Base-by-base conservation (phyloP, 2,329 filamentous ascomycete species). In the Beauveria brongniartii region DNA sequence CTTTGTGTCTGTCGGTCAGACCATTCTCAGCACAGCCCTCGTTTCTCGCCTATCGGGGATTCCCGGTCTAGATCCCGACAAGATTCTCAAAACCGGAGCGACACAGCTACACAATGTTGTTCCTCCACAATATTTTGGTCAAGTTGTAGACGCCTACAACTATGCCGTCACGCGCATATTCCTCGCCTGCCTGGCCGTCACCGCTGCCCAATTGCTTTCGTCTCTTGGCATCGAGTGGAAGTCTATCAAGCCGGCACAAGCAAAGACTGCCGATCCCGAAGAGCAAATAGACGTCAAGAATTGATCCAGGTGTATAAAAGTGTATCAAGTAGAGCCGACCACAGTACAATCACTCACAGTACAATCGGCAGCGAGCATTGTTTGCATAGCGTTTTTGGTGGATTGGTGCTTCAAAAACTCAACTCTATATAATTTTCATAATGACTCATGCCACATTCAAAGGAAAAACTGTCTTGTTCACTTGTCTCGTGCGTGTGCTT, bases 61-160 rank as follows among this genome's bases (percentile, higher is more conserved):
- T 24, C 77, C 80, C 0, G 76, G 73, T 1, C 66, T 84, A 6
- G 72, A 79, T 37, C 67, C 79, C 1, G 60, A 69, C 18, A 63
- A 66, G 5, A 77, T 84, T 44, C 71, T 82, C 61, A 72, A 69
- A 8, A 77, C 73, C 8, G 82, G 82, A 34, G 81, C 80, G n/a
- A 91, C 87, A 0, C 79, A 84, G 52, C 75, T 92, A 24, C 79
- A 81, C 62, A 69, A 74, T 0, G 69, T 75, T 2, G 82, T 90
- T 28, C 74, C 80, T 0, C 64, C 72, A 0, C 66, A 82, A 62
- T 81, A 78, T 62, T 70, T 86, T 5, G 67, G 70, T 2, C 73
- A 75, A 0, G 85, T 92, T 9, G 74, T 86, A 1, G 64, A 75
- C 0, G 87, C 85, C 0, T 91, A 91, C 74, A 90, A 90, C 69